Conservation (phyloP, 495 filamentous ascomycete genomes). For the Penicillium ochrochloron region DNA sequence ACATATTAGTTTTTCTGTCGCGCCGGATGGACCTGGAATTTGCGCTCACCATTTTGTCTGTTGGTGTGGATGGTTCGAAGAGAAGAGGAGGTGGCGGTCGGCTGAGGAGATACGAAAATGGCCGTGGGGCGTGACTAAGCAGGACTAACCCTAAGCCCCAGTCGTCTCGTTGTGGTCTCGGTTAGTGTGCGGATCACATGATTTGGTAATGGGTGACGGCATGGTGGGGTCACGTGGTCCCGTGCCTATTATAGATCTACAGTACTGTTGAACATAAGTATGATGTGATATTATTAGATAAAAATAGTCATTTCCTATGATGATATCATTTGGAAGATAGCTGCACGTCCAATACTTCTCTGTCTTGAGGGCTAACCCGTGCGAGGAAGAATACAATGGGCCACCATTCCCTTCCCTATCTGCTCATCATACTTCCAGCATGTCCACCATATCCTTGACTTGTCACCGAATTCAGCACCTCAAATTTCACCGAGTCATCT, state of each 20-base stretch:
- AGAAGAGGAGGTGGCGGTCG: slow-evolving; percentile 34
- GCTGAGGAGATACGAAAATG: slow-evolving; percentile 47
- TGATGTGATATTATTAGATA: not conserved
- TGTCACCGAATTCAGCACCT: slow-evolving; percentile 38
- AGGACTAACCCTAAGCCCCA: slow-evolving; percentile 50
- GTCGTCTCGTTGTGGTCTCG: slow-evolving; percentile 20
- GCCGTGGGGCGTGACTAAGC: slow-evolving; percentile 53
- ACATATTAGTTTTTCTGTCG: slow-evolving; percentile 26
- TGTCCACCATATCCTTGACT: slow-evolving; percentile 30
- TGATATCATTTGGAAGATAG: no score
- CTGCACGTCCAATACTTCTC: not conserved
- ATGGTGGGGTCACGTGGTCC: not conserved
- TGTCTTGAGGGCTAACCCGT: not conserved
- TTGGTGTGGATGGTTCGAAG: slow-evolving; percentile 53
- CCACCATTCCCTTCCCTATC: not conserved
- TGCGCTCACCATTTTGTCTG: slow-evolving; percentile 56
- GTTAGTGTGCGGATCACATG: slow-evolving; percentile 26
- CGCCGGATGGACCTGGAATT: slow-evolving; percentile 5
- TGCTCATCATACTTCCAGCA: slow-evolving; percentile 24
- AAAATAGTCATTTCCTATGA: not conserved
- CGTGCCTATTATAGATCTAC: not conserved
- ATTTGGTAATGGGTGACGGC: not conserved
- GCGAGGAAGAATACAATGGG: not conserved
- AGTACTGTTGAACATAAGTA: not conserved
- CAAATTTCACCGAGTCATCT: slow-evolving; percentile 33